Conservation (phyloP, 768 basidiomycete species). For the Polyporus arcularius region DNA sequence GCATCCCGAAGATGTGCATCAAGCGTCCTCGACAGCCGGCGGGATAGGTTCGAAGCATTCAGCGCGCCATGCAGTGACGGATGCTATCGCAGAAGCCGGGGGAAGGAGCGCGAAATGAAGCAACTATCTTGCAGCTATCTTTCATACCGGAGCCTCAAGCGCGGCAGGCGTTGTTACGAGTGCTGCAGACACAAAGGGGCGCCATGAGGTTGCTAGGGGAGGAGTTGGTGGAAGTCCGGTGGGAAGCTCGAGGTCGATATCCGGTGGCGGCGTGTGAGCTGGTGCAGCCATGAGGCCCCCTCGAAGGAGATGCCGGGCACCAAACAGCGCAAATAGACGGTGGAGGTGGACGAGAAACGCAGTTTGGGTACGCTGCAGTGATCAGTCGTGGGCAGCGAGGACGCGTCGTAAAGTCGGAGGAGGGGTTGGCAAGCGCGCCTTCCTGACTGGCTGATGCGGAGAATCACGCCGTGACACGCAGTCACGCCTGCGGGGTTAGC, state of each 20-base stretch:
- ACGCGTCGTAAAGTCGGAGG: not conserved
- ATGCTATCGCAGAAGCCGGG: not conserved
- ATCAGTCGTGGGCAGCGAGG: not conserved
- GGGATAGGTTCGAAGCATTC: not conserved
- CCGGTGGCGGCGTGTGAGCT: conserved; percentile 12
- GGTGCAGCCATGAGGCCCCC: no score
- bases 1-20: not conserved
- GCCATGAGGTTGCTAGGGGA: conserved; percentile 5
- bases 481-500: not conserved
- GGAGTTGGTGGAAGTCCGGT: not conserved
- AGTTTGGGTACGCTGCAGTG: no score
- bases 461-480: conserved; percentile 8
- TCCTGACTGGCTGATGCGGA: not conserved
- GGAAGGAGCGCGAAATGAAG: not conserved
- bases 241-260: not conserved
- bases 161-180: not conserved
- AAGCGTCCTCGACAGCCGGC: not conserved
- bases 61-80: not conserved
- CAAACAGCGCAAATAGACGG: no score
- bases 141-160: not conserved
- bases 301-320: no score
- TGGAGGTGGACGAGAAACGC: no score
- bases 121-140: conserved; percentile 1
- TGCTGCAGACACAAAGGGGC: not conserved
- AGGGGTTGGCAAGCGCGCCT: not conserved